phyloP scores from a whole-genome alignment of 2,329 filamentous ascomycete species.

The Ophiocordyceps sinensis region DNA sequence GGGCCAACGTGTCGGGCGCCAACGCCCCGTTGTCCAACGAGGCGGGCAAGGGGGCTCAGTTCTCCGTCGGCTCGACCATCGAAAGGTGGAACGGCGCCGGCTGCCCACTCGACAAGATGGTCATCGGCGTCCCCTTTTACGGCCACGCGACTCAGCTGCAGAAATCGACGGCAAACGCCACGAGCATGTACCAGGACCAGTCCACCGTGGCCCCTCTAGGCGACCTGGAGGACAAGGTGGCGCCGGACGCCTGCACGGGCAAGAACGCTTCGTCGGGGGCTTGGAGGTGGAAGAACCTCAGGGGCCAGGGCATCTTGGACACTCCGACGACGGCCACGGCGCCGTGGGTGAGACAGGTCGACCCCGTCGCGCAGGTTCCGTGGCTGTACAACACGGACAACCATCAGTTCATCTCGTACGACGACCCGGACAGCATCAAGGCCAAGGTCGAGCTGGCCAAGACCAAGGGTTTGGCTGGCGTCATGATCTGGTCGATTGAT shows the following conservation, averaged over 20 bases:
- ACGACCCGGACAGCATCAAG: conserved; percentile 4
- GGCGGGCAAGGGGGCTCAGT: conserved; percentile 1
- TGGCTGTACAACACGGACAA: conserved; percentile 4
- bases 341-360: conserved; percentile 4
- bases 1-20: conserved; percentile 1
- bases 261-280: neutral
- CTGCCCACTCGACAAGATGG: conserved; percentile 3
- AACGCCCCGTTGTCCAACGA: conserved; percentile 3
- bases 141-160: conserved; percentile 1
- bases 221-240: neutral
- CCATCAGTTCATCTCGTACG: conserved; percentile 5
- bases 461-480: conserved; percentile 3
- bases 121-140: conserved; percentile 3
- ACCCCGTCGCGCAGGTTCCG: conserved; percentile 3
- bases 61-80: conserved; percentile 2
- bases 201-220: neutral
- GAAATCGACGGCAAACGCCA: neutral
- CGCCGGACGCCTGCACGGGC: neutral
- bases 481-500: conserved; percentile 5
- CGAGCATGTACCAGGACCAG: conserved; percentile 3
- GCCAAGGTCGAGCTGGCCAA: conserved; percentile 4
- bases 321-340: neutral
- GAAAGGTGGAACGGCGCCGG: conserved; percentile 2
- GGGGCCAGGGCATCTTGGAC: conserved; percentile 1
- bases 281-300: conserved; percentile 4